Percentiles rank a stretch among this genome's conserved stretches.
These are phyloP conservation scores for Anastatica hierochuntica DNA, from an alignment of 345 rosid species.

Conservation along the genomic window DNA sequence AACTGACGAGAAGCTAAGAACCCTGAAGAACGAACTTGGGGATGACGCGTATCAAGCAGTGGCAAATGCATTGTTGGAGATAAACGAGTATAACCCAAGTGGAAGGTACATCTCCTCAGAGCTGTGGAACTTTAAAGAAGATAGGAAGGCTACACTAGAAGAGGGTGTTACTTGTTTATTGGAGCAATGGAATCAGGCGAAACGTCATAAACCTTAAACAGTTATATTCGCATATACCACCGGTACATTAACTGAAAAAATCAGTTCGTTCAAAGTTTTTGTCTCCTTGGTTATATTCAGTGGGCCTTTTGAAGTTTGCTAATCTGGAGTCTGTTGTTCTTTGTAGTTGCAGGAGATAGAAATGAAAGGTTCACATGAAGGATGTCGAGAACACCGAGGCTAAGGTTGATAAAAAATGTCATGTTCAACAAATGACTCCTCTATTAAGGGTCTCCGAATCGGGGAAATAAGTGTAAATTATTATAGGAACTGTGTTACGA, in stretches of 20 bases:
- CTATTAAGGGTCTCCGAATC: background rate
- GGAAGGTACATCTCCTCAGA: conserved; percentile 76
- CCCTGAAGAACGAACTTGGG: conserved; percentile 49
- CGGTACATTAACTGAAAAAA: conserved; percentile 3
- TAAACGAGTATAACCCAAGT: conserved; percentile 87
- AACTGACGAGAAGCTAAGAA: conserved; percentile 61
- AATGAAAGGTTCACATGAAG: background rate
- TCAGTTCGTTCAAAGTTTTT: background rate
- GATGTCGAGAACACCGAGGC: background rate
- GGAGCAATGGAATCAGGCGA: conserved; percentile 36
- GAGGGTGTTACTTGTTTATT: conserved; percentile 55
- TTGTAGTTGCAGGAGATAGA: conserved; percentile 3
- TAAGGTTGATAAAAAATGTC: background rate
- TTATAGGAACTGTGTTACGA: background rate
- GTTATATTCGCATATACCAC: background rate
- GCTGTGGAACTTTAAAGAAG: conserved; percentile 66
- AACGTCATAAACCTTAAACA: conserved; percentile 30
- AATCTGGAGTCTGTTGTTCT: background rate
- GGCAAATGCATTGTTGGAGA: conserved; percentile 49
- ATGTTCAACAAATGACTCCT: background rate
- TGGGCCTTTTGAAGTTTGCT: background rate
- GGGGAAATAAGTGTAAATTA: conserved; percentile 1
- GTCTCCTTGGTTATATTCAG: background rate
- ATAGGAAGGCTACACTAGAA: conserved; percentile 50
- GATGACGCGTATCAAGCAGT: conserved; percentile 52